phyloP scores from a whole-genome alignment of 1,284 basidiomycete genomes.

The Irpex sp. region DNA sequence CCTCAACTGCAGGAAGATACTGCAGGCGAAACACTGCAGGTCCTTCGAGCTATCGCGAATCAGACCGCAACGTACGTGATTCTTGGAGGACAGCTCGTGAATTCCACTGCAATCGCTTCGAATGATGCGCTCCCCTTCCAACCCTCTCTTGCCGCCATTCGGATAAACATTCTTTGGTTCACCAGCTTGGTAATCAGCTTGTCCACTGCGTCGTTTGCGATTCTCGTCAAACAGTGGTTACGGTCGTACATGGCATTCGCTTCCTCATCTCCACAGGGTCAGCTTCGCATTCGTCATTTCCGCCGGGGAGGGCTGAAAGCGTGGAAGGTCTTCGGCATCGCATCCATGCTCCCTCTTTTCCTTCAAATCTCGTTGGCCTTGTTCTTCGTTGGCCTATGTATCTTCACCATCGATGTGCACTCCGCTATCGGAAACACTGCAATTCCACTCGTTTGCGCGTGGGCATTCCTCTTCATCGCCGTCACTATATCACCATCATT shows the following conservation, averaged over 20 bases:
- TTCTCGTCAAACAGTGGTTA: slow-evolving; percentile 18
- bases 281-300: slow-evolving; percentile 5
- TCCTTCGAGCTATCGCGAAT: no score
- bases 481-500: no score
- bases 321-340: slow-evolving; percentile 12
- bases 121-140: not conserved
- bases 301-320: slow-evolving; percentile 4
- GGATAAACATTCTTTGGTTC: slow-evolving; percentile 14
- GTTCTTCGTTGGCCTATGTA: slow-evolving; percentile 14
- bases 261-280: not conserved
- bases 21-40: no score
- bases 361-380: slow-evolving; percentile 12
- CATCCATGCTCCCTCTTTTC: slow-evolving; percentile 13
- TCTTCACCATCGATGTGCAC: slow-evolving; percentile 8
- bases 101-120: not conserved
- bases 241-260: slow-evolving; percentile 4
- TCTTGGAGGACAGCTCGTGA: no score
- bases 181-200: slow-evolving; percentile 13
- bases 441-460: not conserved
- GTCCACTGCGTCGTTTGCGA: slow-evolving; percentile 13
- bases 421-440: not conserved
- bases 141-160: not conserved
- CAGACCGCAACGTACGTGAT: no score
- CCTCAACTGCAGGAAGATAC: not conserved
- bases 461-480: no score